These are phyloP conservation scores for Apiosordaria backusii DNA, from an alignment of 495 filamentous ascomycete species.

Conservation along the genomic window DNA sequence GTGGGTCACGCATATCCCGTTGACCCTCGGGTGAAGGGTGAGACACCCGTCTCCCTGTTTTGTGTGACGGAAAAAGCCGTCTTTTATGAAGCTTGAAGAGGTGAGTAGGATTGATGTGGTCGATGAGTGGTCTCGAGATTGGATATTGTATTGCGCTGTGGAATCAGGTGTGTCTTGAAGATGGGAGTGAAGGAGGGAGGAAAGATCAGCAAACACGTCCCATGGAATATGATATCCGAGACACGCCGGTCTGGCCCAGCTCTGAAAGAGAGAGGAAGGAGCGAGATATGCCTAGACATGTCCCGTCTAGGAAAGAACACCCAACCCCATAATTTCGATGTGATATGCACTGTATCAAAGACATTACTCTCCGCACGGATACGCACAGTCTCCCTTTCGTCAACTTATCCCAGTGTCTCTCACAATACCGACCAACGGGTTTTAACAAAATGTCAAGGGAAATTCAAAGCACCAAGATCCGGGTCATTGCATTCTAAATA, in stretches of 20 bases:
- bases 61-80: not conserved
- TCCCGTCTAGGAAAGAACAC: not conserved
- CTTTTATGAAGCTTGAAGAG: not conserved
- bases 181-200: not conserved
- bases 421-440: not conserved
- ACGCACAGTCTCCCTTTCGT: not conserved
- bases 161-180: not conserved
- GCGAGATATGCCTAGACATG: not conserved
- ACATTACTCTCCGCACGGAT: no score
- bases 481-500: not conserved
- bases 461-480: not conserved
- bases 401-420: not conserved
- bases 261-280: not conserved
- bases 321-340: no score
- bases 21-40: not conserved
- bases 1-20: not conserved
- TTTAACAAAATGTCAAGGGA: not conserved
- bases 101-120: not conserved
- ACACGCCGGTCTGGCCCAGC: not conserved
- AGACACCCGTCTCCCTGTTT: not conserved
- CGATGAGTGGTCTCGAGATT: no score
- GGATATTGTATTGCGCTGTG: not conserved
- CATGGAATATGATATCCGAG: not conserved
- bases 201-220: not conserved
- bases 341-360: no score